A percentile compares a stretch with the other conserved stretches of the same genome.
phyloP scores from a whole-genome alignment of 257 asterid species.

The Scutellaria baicalensis region DNA sequence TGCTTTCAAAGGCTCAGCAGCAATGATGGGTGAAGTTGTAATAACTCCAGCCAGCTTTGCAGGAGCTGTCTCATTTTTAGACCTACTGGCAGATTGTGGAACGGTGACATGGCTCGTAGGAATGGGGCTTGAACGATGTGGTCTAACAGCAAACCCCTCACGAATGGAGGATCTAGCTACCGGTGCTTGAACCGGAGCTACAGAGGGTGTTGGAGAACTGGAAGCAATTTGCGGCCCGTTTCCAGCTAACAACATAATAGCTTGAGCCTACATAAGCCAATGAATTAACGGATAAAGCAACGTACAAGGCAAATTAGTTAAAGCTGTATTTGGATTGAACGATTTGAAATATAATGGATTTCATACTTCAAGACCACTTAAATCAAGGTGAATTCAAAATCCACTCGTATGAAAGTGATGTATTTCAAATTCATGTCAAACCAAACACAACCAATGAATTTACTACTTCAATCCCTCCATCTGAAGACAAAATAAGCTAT shows the following conservation, averaged over 20 bases:
- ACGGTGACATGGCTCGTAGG: conserved; percentile 21
- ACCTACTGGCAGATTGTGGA: conserved; percentile 25
- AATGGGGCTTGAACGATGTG: conserved; percentile 32
- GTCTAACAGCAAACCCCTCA: conserved; percentile 32
- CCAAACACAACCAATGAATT: too few species aligned
- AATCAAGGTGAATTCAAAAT: too few species aligned
- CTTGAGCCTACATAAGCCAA: conserved; percentile 61
- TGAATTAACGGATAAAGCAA: background rate
- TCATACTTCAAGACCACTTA: too few species aligned
- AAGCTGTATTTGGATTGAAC: too few species aligned
- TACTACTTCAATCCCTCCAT: too few species aligned
- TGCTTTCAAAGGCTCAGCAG: conserved; percentile 36
- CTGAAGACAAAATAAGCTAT: too few species aligned
- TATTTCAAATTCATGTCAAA: too few species aligned
- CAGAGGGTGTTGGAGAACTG: conserved; percentile 15
- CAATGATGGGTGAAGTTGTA: conserved; percentile 24
- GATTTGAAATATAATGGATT: too few species aligned
- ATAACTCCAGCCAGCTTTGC: conserved; percentile 27
- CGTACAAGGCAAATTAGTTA: background rate
- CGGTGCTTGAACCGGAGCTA: conserved; percentile 40
- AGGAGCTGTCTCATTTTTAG: conserved; percentile 14
- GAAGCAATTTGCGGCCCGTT: conserved; percentile 46
- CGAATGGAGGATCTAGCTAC: conserved; percentile 26
- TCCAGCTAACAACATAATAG: conserved; percentile 89
- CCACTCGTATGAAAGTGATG: too few species aligned